Percentiles rank a stretch among this genome's conserved stretches.
phyloP scores from a whole-genome alignment of 2,329 filamentous ascomycete species.

The Colletotrichum agaves region DNA sequence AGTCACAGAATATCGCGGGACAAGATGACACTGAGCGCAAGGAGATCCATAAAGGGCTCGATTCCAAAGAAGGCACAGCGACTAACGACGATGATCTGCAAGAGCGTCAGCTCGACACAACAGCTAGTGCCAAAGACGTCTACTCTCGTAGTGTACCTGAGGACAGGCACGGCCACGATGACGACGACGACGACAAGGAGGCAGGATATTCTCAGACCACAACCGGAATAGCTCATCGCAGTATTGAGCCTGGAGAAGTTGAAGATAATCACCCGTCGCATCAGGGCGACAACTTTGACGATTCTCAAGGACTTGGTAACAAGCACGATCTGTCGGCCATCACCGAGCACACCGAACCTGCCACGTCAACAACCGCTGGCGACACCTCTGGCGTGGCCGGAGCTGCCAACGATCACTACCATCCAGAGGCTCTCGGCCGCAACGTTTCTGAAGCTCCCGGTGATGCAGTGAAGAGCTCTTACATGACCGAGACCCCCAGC shows the following conservation, averaged over 20 bases:
- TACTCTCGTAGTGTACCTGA: not conserved
- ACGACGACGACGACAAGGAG: not conserved
- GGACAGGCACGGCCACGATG: not conserved
- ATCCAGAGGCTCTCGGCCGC: not conserved
- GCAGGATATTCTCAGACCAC: not conserved
- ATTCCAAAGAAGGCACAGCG: not conserved
- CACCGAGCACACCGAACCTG: constrained; percentile 22
- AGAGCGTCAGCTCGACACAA: not conserved
- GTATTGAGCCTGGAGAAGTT: not conserved
- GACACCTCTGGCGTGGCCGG: not conserved
- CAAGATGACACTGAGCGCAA: not conserved
- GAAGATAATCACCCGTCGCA: not conserved
- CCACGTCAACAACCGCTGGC: not conserved
- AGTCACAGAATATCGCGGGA: not conserved
- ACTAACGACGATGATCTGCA: not conserved
- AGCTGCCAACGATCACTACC: not conserved
- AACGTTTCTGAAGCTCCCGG: constrained; percentile 13
- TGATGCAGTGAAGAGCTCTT: constrained; percentile 9
- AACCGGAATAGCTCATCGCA: not conserved
- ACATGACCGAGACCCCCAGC: constrained; percentile 9
- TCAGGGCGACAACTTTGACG: not conserved
- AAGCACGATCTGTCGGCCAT: constrained; percentile 18
- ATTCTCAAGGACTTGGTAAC: not conserved
- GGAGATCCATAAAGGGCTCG: not conserved
- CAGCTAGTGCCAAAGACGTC: not conserved